Percentiles rank a stretch among this genome's conserved stretches.
These are phyloP conservation scores for Xerocomellus chrysenteron DNA, from an alignment of 768 basidiomycete species.

Conservation along the genomic window DNA sequence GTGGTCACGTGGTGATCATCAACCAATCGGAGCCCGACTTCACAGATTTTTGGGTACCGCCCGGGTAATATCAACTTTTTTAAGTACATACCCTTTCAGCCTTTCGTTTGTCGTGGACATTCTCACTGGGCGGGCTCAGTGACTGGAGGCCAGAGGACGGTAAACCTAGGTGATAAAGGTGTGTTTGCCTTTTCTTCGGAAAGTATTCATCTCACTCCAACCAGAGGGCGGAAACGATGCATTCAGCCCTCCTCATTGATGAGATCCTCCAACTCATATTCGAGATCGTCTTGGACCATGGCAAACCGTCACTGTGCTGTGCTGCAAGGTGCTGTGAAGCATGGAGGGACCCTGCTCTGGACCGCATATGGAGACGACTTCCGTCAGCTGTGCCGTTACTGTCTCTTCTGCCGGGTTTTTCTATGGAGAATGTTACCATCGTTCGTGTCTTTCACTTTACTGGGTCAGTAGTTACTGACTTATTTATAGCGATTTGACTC, in stretches of 20 bases:
- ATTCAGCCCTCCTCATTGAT: slow-evolving; percentile 46
- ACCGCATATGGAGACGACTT: slow-evolving; percentile 45
- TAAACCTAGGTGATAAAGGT: slow-evolving; percentile 3
- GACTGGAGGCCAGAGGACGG: background rate
- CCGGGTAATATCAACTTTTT: background rate
- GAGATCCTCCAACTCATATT: slow-evolving; percentile 49
- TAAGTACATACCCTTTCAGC: background rate
- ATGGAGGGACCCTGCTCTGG: slow-evolving; percentile 50
- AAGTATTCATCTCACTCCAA: background rate
- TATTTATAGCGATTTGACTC: slow-evolving; percentile 11
- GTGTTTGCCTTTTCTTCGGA: background rate
- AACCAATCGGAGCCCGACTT: slow-evolving; percentile 10
- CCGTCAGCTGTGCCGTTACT: slow-evolving; percentile 43
- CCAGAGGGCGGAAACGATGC: slow-evolving; percentile 34
- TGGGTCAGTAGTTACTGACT: background rate
- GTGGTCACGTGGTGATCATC: slow-evolving; percentile 9
- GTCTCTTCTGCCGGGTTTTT: slow-evolving; percentile 31
- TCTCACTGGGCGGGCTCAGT: background rate
- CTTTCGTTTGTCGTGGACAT: background rate
- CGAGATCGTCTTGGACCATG: slow-evolving; percentile 29
- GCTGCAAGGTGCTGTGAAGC: slow-evolving; percentile 44
- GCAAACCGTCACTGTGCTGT: slow-evolving; percentile 31
- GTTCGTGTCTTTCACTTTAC: slow-evolving; percentile 6
- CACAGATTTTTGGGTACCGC: slow-evolving; percentile 19
- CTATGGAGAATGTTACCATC: slow-evolving; percentile 3